Base-by-base conservation (phyloP, 768 basidiomycete genomes). In the Lentinula aciculospora region DNA sequence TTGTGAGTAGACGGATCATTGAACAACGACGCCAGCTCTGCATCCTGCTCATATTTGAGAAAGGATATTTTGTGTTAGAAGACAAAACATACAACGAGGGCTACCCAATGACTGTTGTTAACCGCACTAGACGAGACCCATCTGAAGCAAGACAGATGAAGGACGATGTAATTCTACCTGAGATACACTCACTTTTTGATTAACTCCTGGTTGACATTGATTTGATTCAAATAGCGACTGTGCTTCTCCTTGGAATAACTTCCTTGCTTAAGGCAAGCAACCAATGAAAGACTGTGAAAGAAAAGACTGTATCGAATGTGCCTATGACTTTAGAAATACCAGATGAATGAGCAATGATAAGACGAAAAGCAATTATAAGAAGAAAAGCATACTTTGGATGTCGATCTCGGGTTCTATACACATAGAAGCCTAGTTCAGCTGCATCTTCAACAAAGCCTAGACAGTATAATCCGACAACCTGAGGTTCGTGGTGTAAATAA, bases 121-220 rank as follows among this genome's bases (percentile, higher is more conserved):
- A 86, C 81, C 9, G 87, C 84, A 62, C 85, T 85, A 0, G 86
- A 80, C 0, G 85, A 83, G 8, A 84, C 64, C 88, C 88, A 90
- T 60, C 86, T 87, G 10, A 63, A 10, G 39, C 3, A 15, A 12
- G 3, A 19, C 3, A 15, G 12, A 34, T 53, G 25, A 53, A n/a
- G 23, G 32, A 60, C 45, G 25, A 44, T 48, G 37, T 42, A 31
- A 12, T 28, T 37, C 23, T 40, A 3, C 34, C 27, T 23, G 9
- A 45, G 29, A 53, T 4, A 39, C 7, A 37, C 3, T 23, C 27
- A 84, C 86, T 78, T 83, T 61, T 78, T 74, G 57, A 87, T 80
- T 62, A 80, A 87, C 10, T 67, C 64, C 68, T 88, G 85, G 66
- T 89, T 90, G 9, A 72, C 67, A 19, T 74, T 73, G 45, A 88